phyloP scores from a whole-genome alignment of 2,329 filamentous ascomycete species.

The Pseudogymnoascus verrucosus region DNA sequence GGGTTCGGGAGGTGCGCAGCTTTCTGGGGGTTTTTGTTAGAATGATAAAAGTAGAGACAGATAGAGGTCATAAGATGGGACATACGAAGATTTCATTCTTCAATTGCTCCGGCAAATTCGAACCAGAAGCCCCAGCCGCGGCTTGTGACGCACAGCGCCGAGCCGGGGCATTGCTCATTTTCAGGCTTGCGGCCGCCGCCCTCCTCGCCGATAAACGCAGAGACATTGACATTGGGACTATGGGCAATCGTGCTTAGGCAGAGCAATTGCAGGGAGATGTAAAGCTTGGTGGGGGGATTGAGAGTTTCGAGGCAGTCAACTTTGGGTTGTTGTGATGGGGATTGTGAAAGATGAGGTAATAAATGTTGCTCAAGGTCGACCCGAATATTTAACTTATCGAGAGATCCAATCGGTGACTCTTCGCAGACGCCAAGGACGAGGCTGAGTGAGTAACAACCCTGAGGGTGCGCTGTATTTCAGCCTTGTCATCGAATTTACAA shows the following conservation, averaged over 20 bases:
- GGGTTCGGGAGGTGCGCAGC: conserved; percentile 50
- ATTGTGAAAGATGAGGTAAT: not conserved
- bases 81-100: conserved; percentile 31
- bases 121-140: conserved; percentile 29
- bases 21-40: conserved; percentile 15
- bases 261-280: conserved; percentile 9
- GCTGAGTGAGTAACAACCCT: conserved; percentile 5
- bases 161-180: conserved; percentile 19
- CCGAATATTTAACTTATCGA: conserved; percentile 1
- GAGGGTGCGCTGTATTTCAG: conserved; percentile 1
- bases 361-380: not conserved
- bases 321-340: not conserved
- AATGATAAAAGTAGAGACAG: conserved; percentile 7
- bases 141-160: conserved; percentile 26
- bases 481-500: not conserved
- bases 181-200: conserved; percentile 19
- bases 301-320: not conserved
- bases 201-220: conserved; percentile 21
- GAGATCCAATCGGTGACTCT: conserved; percentile 5
- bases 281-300: not conserved
- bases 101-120: conserved; percentile 29
- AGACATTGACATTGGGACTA: conserved; percentile 9
- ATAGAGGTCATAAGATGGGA: not conserved
- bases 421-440: not conserved
- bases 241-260: conserved; percentile 11